These are phyloP conservation scores for Neospora caninum DNA, from an alignment of 169 alveolate genomes.

Conservation along the genomic window DNA sequence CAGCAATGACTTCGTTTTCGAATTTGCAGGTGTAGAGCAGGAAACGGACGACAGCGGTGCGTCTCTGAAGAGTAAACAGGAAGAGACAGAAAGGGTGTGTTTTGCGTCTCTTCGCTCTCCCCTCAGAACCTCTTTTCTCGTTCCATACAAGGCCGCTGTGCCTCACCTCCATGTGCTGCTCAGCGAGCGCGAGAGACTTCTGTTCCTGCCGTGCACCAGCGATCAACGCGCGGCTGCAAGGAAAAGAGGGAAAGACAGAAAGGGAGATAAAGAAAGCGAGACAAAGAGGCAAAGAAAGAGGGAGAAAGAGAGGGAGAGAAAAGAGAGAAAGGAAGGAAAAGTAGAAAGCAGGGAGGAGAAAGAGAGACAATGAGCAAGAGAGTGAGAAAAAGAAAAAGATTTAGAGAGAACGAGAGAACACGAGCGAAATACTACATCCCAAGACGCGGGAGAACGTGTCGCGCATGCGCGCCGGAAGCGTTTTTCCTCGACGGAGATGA, in stretches of 20 bases:
- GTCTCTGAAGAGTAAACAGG: not conserved
- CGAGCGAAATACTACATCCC: too few relatives aligned
- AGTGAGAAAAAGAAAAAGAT: too few relatives aligned
- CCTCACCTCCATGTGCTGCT: constrained; percentile 17
- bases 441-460: too few relatives aligned
- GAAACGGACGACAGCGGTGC: constrained; percentile 36
- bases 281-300: not conserved
- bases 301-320: not conserved
- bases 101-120: not conserved
- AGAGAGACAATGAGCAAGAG: too few relatives aligned
- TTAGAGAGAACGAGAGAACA: too few relatives aligned
- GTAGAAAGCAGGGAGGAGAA: not conserved
- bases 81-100: not conserved
- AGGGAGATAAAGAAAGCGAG: not conserved
- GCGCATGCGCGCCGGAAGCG: too few relatives aligned
- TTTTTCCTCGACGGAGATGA: too few relatives aligned
- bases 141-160: not conserved
- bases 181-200: not conserved
- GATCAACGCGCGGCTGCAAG: not conserved
- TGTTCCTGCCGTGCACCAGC: not conserved
- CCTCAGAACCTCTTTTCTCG: not conserved
- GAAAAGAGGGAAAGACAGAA: not conserved
- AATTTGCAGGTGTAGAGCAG: constrained; percentile 45
- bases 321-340: not conserved
- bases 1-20: constrained; percentile 40